phyloP scores from a whole-genome alignment of 805 yeast genomes.

The Wickerhamiella lipophila region DNA sequence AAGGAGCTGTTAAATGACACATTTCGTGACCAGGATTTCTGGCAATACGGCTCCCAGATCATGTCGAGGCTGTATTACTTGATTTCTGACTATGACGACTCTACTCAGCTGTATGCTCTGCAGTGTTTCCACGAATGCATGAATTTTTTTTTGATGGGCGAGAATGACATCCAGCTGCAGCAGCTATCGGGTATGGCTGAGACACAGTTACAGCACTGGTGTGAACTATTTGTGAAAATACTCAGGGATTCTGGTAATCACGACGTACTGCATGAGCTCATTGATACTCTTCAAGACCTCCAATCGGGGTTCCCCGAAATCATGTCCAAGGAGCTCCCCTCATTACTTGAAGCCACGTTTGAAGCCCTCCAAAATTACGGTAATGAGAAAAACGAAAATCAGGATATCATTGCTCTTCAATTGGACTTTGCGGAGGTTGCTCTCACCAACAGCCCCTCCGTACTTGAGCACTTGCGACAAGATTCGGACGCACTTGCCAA shows the following conservation, averaged over 20 bases:
- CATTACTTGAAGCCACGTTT: slow-evolving; percentile 12
- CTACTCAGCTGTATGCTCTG: slow-evolving; percentile 20
- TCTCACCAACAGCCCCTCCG: slow-evolving; percentile 10
- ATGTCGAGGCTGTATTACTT: slow-evolving; percentile 16
- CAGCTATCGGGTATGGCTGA: slow-evolving; percentile 16
- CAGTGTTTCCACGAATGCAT: slow-evolving; percentile 28
- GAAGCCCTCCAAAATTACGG: slow-evolving; percentile 3
- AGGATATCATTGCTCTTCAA: slow-evolving; percentile 16
- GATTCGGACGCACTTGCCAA: slow-evolving; percentile 10
- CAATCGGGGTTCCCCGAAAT: slow-evolving; percentile 21
- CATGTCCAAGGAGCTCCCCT: slow-evolving; percentile 17
- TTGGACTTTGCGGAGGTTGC: slow-evolving; percentile 17
- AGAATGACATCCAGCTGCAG: slow-evolving; percentile 21
- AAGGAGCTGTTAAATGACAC: slow-evolving; percentile 77
- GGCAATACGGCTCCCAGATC: slow-evolving; percentile 42
- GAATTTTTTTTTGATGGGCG: slow-evolving; percentile 24
- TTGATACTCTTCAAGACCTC: slow-evolving; percentile 17
- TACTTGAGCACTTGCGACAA: neutral
- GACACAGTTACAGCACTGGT: slow-evolving; percentile 17
- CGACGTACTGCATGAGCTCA: slow-evolving; percentile 18
- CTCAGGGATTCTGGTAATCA: slow-evolving; percentile 5
- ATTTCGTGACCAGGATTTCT: slow-evolving; percentile 75
- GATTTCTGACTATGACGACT: slow-evolving; percentile 15
- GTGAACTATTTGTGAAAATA: slow-evolving; percentile 9
- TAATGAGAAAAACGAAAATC: slow-evolving; percentile 1